Base-by-base conservation (phyloP, 176 grass and related monocot species). In the Thalia dealbata region DNA sequence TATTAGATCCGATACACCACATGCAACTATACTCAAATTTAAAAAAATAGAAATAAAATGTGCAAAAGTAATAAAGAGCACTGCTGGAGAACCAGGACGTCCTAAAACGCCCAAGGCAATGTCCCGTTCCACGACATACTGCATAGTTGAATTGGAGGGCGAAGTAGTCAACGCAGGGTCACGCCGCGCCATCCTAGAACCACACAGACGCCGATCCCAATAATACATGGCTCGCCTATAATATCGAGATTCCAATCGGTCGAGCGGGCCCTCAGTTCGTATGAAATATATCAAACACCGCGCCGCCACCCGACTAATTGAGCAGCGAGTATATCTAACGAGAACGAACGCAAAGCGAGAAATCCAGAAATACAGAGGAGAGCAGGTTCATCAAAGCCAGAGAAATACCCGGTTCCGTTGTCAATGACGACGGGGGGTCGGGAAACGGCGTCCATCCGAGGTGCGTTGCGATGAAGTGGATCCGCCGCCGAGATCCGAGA, bases 381-480 rank as follows among this genome's bases (percentile, higher is more conserved):
- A 38, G 32, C 32, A 38, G 32, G 32, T 38, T 38, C 32, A 38
- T 38, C 32, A 3, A 23, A 23, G 67, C 2, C 14, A 15, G 8
- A n/a, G 25, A 52, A 46, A 16, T 62, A 96, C 92, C 92, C 92
- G 23, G 89, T 90, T 72, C 92, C 92, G 84, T 96, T 96, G 87
- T 96, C 92, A 78, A 96, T 85, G 64, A 96, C 87, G 92, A 92
- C 83, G 82, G 92, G 86, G n/a, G 89, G 89, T 80, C 92, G 92
- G 54, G 79, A 82, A 71, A 84, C 50, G 72, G 92, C 76, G 76
- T 92, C 89, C 92, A 96, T 96, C 74, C 28, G 28, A 62, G 60
- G 45, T 44, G 41, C 3, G 50, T 52, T 52, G 70, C 23, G 24
- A 29, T 29, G 32, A 38, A 38, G 70, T 72, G 70, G 70, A 72